These are phyloP conservation scores for Arthrocladium fulminans DNA, from an alignment of 2,329 filamentous ascomycete genomes.

Conservation along the genomic window DNA sequence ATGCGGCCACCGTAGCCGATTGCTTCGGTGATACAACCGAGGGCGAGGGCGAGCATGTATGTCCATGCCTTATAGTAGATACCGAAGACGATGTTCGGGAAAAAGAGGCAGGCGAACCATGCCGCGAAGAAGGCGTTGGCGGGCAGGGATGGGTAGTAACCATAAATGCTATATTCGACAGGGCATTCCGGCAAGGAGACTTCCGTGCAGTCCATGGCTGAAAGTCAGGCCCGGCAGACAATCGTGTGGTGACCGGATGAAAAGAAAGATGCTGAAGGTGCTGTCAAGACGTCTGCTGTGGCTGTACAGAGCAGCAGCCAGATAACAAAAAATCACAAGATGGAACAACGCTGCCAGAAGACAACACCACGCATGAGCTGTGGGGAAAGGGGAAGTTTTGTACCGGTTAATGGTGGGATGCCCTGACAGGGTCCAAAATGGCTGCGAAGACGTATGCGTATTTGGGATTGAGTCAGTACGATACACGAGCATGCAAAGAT, in stretches of 20 bases:
- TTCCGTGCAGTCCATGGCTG: slow-evolving; percentile 5
- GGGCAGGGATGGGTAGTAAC: slow-evolving; percentile 44
- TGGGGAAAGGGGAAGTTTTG: no score
- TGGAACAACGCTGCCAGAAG: no score
- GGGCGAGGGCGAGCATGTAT: slow-evolving; percentile 39
- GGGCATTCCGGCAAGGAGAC: slow-evolving; percentile 22
- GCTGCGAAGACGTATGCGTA: no score
- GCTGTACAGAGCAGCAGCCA: no score
- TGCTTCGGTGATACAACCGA: slow-evolving; percentile 44
- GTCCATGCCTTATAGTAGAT: slow-evolving; percentile 48
- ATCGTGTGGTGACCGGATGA: background rate
- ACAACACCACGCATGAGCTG: no score
- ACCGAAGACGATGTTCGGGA: slow-evolving; percentile 43
- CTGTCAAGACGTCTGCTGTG: no score
- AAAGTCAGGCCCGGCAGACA: no score
- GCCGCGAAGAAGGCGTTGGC: slow-evolving; percentile 46
- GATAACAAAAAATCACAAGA: no score
- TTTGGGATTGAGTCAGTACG: no score
- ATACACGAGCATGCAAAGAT: no score
- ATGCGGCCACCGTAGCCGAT: slow-evolving; percentile 50
- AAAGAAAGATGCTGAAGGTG: background rate
- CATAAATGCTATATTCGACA: slow-evolving; percentile 42
- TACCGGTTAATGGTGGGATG: no score
- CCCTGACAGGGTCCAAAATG: no score
- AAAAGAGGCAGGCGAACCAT: slow-evolving; percentile 42